Evolutionary conservation across 1,284 basidiomycete species (phyloP), one percentile per base, ranked within the genome.

Genomic region (Boletus sp.): DNA sequence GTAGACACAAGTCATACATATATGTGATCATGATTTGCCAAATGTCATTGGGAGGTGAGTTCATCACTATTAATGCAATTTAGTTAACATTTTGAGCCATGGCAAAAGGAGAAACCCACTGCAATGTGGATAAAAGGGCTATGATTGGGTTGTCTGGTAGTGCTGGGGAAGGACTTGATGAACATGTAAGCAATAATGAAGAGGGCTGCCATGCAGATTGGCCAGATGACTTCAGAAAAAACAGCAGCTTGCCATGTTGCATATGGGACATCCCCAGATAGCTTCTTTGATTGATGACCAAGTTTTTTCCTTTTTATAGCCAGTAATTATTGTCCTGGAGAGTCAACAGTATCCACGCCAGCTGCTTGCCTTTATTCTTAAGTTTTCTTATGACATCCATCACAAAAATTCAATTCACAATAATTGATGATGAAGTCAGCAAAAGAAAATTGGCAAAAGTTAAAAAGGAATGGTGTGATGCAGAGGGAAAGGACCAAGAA

Each of bases 281-380:
- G 78, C 77, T 97, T 97, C 76, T 98, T 96, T 1, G 94, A 96
- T 7, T 95, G 96, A 66, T 96, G 91, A 7, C 95, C 95, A 11
- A 98, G 84, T 70, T 94, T 91, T 24, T 83, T 98, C 97, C 82
- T 96, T 93, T 86, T 98, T 98, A 82, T 94, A 97, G 61, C 95
- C 96, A 39, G 96, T 98, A 67, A 98, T 95, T 83, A 94, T 90
- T 12, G 96, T 98, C 64, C 95, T 81, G 41, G 94, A 96, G 59
- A 97, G 83, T 67, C 95, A 91, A 73, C 95, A 98, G 76, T 98
- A 98, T 3, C 96, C 96, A 71, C 97, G 96, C 95, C 96, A 98
- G 64, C 92, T 96, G 78, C 96, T 98, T 57, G 92, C 91, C 73
- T 97, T 96, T n/a, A 92, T 91, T 65, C 93, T 82, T 50, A 94